phyloP scores from a whole-genome alignment of 495 filamentous ascomycete genomes.

The Umbilicaria muhlenbergii region DNA sequence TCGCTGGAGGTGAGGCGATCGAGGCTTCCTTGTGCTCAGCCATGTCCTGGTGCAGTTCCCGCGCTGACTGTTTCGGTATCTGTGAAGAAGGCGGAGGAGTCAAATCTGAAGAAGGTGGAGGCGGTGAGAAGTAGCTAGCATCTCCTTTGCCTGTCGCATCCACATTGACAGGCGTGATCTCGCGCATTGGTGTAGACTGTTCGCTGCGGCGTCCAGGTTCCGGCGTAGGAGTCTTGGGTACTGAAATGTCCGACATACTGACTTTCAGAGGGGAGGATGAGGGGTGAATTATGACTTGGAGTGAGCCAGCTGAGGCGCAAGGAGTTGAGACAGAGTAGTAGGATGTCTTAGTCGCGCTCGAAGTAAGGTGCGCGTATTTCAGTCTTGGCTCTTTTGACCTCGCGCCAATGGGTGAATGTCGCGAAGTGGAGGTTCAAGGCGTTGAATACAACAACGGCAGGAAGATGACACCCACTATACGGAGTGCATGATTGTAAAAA shows the following conservation, averaged over 20 bases:
- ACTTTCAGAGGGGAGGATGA: background rate
- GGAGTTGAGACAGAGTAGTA: no score
- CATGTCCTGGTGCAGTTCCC: background rate
- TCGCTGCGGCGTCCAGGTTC: background rate
- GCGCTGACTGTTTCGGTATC: constrained; percentile 23
- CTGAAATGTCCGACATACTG: constrained; percentile 10
- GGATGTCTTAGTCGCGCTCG: no score
- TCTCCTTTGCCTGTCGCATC: background rate
- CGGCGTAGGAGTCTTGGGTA: constrained; percentile 10
- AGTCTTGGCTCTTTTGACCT: background rate
- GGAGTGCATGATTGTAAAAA: no score
- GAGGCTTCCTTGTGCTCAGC: constrained; percentile 5
- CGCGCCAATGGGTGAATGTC: background rate
- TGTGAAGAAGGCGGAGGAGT: constrained; percentile 69
- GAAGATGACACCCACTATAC: background rate
- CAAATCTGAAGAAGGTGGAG: constrained; percentile 33
- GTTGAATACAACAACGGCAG: no score
- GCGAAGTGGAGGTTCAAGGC: background rate
- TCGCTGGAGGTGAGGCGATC: constrained; percentile 39
- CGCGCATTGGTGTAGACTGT: no score
- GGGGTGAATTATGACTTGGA: no score
- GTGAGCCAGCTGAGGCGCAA: no score
- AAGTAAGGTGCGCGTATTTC: no score
- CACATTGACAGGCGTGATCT: no score
- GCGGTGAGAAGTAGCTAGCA: constrained; percentile 18